Evolutionary conservation across 129 eudicot genomes (phyloP), one percentile per base, ranked within the genome.

Genomic region (Mikania micrantha): DNA sequence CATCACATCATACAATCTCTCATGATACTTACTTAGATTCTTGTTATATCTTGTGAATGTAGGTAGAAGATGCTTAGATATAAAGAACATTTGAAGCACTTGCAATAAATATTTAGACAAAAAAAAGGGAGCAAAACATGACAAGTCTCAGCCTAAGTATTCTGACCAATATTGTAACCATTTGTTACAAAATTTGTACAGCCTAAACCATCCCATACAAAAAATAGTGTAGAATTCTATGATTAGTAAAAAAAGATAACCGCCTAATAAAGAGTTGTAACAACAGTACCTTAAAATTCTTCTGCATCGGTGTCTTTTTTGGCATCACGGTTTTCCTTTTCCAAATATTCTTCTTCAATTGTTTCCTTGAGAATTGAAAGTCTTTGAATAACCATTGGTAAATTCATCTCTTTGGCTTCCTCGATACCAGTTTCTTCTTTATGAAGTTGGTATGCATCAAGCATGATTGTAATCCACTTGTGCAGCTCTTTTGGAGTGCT

Each of bases 401-500:
- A 78, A 50, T 35, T 70, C 83, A 93, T 78, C 80, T 86, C 94
- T 79, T 77, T 92, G 25, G 92, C 98, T 84, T 88, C 96, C 81
- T 84, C 80, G 8, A 88, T 86, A 13, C 83, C 98, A 16, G 83
- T 86, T 70, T 93, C 98, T 66, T 93, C 96, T 75, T 62, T 87
- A 60, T 85, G 85, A 52, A 93, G 80, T 38, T 84, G 73, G 79
- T 86, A 89, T 2, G 98, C 98, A 60, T 93, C 96, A 0, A 93
- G 86, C 92, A 88, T 88, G 54, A 93, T 75, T 53, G 84, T 86
- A 49, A 93, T 77, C 98, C 98, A 93, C 79, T 86, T 86, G 81
- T 88, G 98, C 67, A 93, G 90, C 82, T 93, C 98, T 80, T 93
- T 87, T 1, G 98, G 96, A 16, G 85, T 86, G 61, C 96, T 91